phyloP scores from a whole-genome alignment of 2,329 filamentous ascomycete species.

The Tolypocladium sp. region DNA sequence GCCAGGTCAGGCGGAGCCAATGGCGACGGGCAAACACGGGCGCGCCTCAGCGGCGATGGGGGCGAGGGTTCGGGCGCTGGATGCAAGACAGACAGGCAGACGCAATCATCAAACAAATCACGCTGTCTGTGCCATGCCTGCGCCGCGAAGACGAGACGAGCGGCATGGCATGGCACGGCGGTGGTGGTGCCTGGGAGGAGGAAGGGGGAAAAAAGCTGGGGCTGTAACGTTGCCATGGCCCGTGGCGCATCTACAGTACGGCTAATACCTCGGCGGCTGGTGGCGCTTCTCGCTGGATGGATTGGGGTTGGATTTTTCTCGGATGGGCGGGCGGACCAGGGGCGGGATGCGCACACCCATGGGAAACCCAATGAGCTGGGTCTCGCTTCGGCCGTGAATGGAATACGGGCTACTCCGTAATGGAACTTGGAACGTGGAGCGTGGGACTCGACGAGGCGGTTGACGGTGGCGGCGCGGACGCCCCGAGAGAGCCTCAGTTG shows the following conservation, averaged over 20 bases:
- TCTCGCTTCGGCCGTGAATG: not conserved
- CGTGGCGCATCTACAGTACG: not conserved
- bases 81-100: not conserved
- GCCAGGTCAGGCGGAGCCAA: not conserved
- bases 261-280: not conserved
- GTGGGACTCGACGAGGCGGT: not conserved
- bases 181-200: not conserved
- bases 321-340: not conserved
- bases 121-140: not conserved
- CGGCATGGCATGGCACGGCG: not conserved
- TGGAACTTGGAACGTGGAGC: not conserved
- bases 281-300: not conserved
- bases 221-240: slow-evolving; percentile 14
- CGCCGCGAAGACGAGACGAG: not conserved
- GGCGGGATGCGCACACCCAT: not conserved
- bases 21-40: not conserved
- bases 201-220: slow-evolving; percentile 5
- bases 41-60: not conserved
- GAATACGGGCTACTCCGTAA: not conserved
- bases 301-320: not conserved
- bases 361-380: not conserved
- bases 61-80: not conserved
- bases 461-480: too few relatives aligned
- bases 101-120: not conserved
- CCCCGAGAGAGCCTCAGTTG: not conserved